These are phyloP conservation scores for Paramecium biaurelia DNA, from an alignment of 73 alveolate species.

Conservation along the genomic window DNA sequence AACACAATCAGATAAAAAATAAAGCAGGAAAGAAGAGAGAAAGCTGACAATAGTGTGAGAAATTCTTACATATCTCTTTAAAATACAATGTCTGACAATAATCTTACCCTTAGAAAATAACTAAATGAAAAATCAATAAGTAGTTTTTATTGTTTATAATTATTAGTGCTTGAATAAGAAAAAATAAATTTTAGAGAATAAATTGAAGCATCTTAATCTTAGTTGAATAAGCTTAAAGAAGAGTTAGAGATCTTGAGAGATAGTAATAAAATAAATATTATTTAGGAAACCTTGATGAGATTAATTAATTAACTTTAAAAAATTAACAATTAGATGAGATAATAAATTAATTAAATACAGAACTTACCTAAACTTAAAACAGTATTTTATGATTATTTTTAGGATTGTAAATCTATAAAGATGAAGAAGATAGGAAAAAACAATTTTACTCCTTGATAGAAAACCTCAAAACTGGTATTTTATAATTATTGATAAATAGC, in stretches of 20 bases:
- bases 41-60: slow-evolving; percentile 13
- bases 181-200: not conserved
- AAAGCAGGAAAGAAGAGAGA: not conserved
- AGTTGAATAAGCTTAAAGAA: not conserved
- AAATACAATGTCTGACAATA: not conserved
- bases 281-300: not conserved
- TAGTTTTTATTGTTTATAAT: not conserved
- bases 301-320: not conserved
- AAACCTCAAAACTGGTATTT: not conserved
- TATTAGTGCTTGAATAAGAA: not conserved
- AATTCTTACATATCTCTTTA: not conserved
- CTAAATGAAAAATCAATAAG: not conserved
- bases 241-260: not conserved
- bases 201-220: not conserved
- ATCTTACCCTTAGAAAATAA: not conserved
- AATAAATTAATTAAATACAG: not conserved
- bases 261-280: not conserved
- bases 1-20: not conserved
- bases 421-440: not conserved
- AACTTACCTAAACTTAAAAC: not conserved
- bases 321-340: not conserved
- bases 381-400: not conserved
- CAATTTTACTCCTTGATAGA: not conserved
- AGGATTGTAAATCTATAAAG: not conserved
- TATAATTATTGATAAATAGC: not conserved